Conservation (phyloP, 2,329 filamentous ascomycete species). For the Colletotrichum echinochloae region DNA sequence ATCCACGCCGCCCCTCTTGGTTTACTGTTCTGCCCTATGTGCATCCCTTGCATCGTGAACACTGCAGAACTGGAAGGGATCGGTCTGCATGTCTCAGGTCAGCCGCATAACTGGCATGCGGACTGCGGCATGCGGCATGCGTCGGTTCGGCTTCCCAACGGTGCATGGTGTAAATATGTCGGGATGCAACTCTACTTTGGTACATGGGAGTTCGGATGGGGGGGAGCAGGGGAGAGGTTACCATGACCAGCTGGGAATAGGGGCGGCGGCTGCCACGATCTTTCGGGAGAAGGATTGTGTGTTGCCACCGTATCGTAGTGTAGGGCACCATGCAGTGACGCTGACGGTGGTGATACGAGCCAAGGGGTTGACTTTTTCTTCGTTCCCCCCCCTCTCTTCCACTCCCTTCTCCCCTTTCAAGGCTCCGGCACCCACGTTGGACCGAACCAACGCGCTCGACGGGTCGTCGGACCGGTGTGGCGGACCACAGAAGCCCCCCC, state of each 20-base stretch:
- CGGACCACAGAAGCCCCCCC: not conserved
- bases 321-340: not conserved
- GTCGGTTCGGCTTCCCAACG: constrained; percentile 33
- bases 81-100: constrained; percentile 40
- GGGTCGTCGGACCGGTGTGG: not conserved
- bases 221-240: not conserved
- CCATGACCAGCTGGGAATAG: not conserved
- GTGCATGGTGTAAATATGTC: constrained; percentile 10
- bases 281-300: not conserved
- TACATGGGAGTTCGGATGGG: not conserved
- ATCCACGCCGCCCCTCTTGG: not conserved
- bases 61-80: constrained; percentile 35
- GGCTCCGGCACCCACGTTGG: not conserved
- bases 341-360: not conserved
- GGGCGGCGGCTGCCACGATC: not conserved
- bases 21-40: constrained; percentile 6
- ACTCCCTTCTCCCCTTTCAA: not conserved
- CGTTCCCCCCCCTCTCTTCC: not conserved
- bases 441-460: not conserved
- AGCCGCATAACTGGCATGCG: constrained; percentile 37
- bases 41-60: constrained; percentile 15
- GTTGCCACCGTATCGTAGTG: not conserved
- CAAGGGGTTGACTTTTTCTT: not conserved
- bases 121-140: constrained; percentile 34
- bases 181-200: constrained; percentile 14